Evolutionary conservation across 768 basidiomycete genomes (phyloP).

Genomic region (Omphalotus guepiniiformis): DNA sequence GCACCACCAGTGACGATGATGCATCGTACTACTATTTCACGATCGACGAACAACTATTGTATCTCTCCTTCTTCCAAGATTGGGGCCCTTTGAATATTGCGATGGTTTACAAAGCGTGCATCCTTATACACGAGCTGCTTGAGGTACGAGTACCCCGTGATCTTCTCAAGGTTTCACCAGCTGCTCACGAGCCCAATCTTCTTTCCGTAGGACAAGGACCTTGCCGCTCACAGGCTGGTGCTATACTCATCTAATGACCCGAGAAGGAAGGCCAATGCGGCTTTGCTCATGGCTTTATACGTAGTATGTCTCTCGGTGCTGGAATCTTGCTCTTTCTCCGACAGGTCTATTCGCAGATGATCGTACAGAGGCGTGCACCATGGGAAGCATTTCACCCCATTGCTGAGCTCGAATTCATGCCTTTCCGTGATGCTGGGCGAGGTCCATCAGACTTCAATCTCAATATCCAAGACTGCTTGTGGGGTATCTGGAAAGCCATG

Average conservation of each 20-base stretch:
- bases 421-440: constrained; percentile 93
- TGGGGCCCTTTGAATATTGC: constrained; percentile 90
- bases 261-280: constrained; percentile 87
- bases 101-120: constrained; percentile 93
- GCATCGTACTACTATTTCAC: constrained; percentile 87
- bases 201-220: constrained; percentile 62
- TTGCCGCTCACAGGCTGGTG: constrained; percentile 70
- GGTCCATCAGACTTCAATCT: constrained; percentile 92
- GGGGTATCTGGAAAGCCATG: constrained; percentile 87
- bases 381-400: constrained; percentile 96
- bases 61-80: constrained; percentile 92
- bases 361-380: constrained; percentile 83
- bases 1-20: constrained; percentile 67
- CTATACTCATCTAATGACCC: constrained; percentile 88
- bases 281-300: constrained; percentile 90
- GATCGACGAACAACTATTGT: constrained; percentile 87
- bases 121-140: constrained; percentile 84
- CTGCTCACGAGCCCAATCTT: constrained; percentile 34
- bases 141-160: constrained; percentile 49
- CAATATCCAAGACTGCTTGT: constrained; percentile 87
- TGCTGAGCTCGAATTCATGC: constrained; percentile 88
- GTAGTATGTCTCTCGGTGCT: constrained; percentile 53
- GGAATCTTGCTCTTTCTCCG: constrained; percentile 5
- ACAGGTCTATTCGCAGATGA: constrained; percentile 57
- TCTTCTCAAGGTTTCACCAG: constrained; percentile 24